Percentiles rank a stretch among this genome's conserved stretches.
Conservation (phyloP, 768 basidiomycete genomes). For the Mycena vitilis region DNA sequence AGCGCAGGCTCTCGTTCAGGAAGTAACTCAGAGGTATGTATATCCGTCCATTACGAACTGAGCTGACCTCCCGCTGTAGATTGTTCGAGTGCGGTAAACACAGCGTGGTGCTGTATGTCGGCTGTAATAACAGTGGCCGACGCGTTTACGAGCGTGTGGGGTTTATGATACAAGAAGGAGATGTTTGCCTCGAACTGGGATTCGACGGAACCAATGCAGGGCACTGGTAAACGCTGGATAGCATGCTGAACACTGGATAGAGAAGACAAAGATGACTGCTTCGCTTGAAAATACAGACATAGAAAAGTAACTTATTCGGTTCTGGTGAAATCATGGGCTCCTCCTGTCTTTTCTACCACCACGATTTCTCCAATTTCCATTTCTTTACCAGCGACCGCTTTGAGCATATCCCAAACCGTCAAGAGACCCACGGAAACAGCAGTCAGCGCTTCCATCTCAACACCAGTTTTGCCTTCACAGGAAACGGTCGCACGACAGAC, state of each 20-base stretch:
- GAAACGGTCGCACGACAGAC: conserved; percentile 75
- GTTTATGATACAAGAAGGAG: conserved; percentile 57
- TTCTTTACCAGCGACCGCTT: conserved; percentile 88
- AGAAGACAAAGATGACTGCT: too few relatives aligned
- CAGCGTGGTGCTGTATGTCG: conserved; percentile 66
- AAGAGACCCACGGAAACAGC: conserved; percentile 82
- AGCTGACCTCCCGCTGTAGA: conserved; percentile 44
- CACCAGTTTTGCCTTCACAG: conserved; percentile 85
- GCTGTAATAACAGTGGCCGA: conserved; percentile 60
- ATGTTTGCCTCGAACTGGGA: conserved; percentile 66
- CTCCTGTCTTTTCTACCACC: conserved; percentile 78
- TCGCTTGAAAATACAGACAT: background rate
- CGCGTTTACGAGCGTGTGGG: conserved; percentile 67
- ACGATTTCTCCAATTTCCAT: conserved; percentile 82
- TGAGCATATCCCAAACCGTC: conserved; percentile 95
- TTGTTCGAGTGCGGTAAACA: conserved; percentile 58
- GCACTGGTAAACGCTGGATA: conserved; percentile 56
- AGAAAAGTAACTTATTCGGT: background rate
- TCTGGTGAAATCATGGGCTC: conserved; percentile 68
- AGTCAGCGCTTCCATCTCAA: conserved; percentile 95
- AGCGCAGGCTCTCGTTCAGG: conserved; percentile 63
- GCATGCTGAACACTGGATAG: conserved; percentile 21
- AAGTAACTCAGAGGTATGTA: conserved; percentile 57
- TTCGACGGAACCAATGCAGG: conserved; percentile 60
- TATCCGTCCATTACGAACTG: background rate